Evolutionary conservation across 179 eudicot genomes (phyloP).

Genomic region (Vitellaria paradoxa): DNA sequence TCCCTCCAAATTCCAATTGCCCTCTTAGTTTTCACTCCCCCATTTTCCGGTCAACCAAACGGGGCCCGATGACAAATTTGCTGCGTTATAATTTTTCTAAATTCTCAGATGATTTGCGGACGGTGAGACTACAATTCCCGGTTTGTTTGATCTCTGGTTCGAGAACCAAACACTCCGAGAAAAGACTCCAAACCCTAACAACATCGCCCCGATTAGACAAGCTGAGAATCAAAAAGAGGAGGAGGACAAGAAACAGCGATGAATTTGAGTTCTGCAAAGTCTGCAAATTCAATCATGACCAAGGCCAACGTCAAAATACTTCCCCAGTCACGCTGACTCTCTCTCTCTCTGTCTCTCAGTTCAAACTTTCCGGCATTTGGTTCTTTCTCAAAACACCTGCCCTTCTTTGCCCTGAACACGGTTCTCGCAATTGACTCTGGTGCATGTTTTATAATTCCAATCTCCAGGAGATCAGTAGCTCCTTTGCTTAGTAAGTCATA

Average conservation of each 20-base stretch:
- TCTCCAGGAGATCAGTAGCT: slow-evolving; percentile 36
- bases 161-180: no score
- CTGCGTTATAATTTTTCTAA: no score
- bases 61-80: no score
- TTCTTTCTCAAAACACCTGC: slow-evolving; percentile 57
- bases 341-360: slow-evolving; percentile 67
- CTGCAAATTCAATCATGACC: slow-evolving; percentile 72
- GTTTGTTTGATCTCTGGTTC: no score
- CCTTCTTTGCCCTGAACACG: slow-evolving; percentile 28
- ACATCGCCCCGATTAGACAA: not conserved
- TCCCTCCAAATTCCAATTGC: no score
- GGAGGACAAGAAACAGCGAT: slow-evolving; percentile 16
- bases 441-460: slow-evolving; percentile 74
- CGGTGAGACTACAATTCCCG: no score
- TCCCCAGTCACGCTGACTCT: slow-evolving; percentile 58
- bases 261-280: slow-evolving; percentile 60
- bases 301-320: slow-evolving; percentile 79
- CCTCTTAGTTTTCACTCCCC: no score
- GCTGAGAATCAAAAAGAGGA: slow-evolving; percentile 6
- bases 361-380: slow-evolving; percentile 47
- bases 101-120: no score
- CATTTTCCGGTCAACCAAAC: no score
- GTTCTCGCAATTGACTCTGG: slow-evolving; percentile 51
- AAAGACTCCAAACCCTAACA: not conserved
- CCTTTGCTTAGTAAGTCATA: slow-evolving; percentile 48